These are phyloP conservation scores for Tylopilus balloui DNA, from an alignment of 768 basidiomycete species.

Conservation along the genomic window DNA sequence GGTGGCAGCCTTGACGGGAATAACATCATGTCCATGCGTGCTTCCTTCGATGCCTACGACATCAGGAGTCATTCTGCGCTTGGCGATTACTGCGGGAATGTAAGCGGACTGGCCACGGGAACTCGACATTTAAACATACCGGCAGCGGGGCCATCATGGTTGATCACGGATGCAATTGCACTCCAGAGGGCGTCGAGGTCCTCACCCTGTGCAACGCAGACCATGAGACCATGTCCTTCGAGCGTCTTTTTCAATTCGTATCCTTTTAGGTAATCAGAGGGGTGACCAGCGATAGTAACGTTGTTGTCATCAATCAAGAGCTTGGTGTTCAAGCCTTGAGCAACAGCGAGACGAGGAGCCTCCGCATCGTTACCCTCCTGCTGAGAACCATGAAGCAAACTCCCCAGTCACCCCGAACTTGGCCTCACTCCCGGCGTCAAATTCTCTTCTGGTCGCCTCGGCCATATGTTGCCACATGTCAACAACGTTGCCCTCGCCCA, in stretches of 20 bases:
- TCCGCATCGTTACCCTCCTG: conserved; percentile 92
- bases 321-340: conserved; percentile 79
- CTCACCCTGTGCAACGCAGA: conserved; percentile 70
- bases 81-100: too few species aligned
- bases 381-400: conserved; percentile 89
- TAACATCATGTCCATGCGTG: too few species aligned
- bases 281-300: conserved; percentile 90
- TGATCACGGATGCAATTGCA: conserved; percentile 52
- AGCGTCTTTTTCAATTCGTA: conserved; percentile 70
- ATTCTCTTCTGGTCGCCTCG: conserved; percentile 90
- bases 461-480: conserved; percentile 84
- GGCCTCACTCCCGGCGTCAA: conserved; percentile 90
- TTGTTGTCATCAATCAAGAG: conserved; percentile 87
- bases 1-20: too few species aligned
- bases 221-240: conserved; percentile 77
- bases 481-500: conserved; percentile 84
- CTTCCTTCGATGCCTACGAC: too few species aligned
- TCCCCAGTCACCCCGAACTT: conserved; percentile 85
- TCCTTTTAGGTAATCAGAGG: conserved; percentile 80
- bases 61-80: too few species aligned
- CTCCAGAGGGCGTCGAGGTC: conserved; percentile 76
- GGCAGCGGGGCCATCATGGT: too few species aligned
- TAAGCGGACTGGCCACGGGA: too few species aligned
- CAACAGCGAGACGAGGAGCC: conserved; percentile 82
- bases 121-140: too few species aligned